Conservation (phyloP, 2,329 filamentous ascomycete species). For the Hypoxylon sp. region DNA sequence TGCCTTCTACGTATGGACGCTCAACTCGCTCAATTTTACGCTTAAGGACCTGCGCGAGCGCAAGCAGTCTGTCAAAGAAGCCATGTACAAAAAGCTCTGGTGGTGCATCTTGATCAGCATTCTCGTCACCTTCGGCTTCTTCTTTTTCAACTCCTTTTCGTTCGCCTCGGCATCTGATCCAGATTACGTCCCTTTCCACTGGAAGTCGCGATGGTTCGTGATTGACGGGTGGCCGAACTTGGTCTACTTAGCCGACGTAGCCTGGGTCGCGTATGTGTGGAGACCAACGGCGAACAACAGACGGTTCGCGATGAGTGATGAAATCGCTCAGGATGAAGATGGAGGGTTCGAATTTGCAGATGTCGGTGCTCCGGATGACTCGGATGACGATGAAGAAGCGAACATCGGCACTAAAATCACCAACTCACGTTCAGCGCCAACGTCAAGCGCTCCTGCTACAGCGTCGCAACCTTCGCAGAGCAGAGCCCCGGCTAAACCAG, state of each 20-base stretch:
- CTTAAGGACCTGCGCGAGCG: conserved; percentile 96
- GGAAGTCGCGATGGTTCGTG: conserved; percentile 98
- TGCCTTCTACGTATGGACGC: conserved; percentile 98
- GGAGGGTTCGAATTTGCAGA: conserved; percentile 94
- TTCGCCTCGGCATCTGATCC: conserved; percentile 88
- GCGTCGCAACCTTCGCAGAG: conserved; percentile 45
- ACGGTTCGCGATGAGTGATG: conserved; percentile 98
- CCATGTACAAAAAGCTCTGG: conserved; percentile 99
- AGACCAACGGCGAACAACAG: conserved; percentile 96
- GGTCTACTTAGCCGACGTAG: conserved; percentile 94
- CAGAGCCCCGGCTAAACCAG: conserved; percentile 53
- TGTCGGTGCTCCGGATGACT: conserved; percentile 80
- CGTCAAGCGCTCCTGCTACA: conserved; percentile 34
- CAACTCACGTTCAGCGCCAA: conserved; percentile 42
- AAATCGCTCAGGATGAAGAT: conserved; percentile 98
- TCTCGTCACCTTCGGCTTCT: conserved; percentile 95
- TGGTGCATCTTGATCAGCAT: conserved; percentile 96
- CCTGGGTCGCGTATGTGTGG: conserved; percentile 96
- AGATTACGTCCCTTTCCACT: conserved; percentile 94
- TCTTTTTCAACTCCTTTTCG: conserved; percentile 97
- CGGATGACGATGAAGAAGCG: conserved; percentile 70
- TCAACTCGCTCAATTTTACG: conserved; percentile 93
- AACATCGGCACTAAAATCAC: conserved; percentile 58
- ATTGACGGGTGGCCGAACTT: conserved; percentile 97
- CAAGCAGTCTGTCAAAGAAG: conserved; percentile 91